phyloP scores from a whole-genome alignment of 148 eudicot genomes.

The Pouteria glomerata region DNA sequence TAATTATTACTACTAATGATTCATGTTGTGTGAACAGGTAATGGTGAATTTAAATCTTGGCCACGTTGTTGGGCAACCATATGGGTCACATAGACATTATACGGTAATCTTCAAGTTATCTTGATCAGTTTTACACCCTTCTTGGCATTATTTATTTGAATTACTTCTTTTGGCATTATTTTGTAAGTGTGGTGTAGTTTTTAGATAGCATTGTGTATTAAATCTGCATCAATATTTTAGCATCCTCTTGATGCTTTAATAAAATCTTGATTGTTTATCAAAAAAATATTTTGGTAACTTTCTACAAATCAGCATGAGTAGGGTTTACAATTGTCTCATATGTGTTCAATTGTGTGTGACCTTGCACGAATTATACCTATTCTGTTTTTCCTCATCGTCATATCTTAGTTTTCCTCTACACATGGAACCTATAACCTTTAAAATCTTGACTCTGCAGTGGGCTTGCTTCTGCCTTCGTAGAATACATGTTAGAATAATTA shows the following conservation, averaged over 20 bases:
- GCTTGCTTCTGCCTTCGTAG: no score
- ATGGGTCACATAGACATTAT: constrained; percentile 62
- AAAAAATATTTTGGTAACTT: no score
- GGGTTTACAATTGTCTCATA: neutral
- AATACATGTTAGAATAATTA: no score
- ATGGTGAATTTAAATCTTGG: constrained; percentile 52
- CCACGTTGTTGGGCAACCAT: constrained; percentile 56
- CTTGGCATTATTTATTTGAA: constrained; percentile 2
- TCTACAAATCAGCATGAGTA: neutral
- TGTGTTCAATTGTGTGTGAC: no score
- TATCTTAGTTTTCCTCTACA: neutral
- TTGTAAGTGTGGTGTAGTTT: neutral
- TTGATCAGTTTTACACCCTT: neutral
- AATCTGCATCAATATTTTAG: neutral
- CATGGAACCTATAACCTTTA: no score
- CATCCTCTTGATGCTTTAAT: no score
- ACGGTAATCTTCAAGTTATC: constrained; percentile 26
- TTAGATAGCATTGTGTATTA: neutral
- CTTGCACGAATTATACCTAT: no score
- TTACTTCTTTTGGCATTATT: neutral
- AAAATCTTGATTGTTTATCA: no score
- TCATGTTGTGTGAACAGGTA: constrained; percentile 33
- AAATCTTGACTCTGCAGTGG: neutral
- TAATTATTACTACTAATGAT: constrained; percentile 6
- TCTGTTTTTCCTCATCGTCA: neutral